Evolutionary conservation across 208 protist genomes (phyloP).

Genomic region (Acanthamoeba triangularis): DNA sequence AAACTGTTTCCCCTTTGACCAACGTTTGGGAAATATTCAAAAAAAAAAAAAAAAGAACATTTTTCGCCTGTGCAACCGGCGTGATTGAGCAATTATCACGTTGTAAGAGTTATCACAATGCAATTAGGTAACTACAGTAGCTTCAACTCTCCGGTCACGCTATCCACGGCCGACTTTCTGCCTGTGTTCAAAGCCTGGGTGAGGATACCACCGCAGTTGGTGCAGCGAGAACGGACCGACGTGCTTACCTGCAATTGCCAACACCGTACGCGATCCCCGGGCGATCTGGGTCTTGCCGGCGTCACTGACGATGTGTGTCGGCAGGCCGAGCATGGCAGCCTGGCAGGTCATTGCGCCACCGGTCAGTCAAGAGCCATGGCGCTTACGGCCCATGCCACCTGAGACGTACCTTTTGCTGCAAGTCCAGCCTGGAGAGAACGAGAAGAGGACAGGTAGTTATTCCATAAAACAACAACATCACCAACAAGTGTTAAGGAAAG

Average conservation of each 20-base stretch:
- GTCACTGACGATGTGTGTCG: conserved; percentile 19
- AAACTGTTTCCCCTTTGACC: no score
- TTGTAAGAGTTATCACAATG: no score
- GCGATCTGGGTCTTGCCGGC: conserved; percentile 43
- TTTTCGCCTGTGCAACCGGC: no score
- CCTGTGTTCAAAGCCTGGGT: neutral
- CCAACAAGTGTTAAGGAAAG: neutral
- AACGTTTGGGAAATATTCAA: no score
- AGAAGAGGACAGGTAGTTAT: neutral
- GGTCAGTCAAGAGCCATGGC: neutral
- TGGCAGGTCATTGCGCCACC: neutral
- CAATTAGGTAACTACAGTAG: no score
- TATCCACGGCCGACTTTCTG: conserved; percentile 18
- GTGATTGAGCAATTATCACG: no score
- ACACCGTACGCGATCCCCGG: neutral
- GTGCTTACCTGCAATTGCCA: neutral
- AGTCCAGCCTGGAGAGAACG: neutral
- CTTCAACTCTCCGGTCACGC: neutral
- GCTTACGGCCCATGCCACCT: no score
- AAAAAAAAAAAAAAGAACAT: no score
- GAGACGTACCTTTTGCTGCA: neutral
- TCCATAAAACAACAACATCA: neutral
- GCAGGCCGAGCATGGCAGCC: neutral
- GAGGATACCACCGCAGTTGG: no score
- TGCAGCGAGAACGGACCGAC: neutral